Percentiles rank a stretch among this genome's conserved stretches.
These are phyloP conservation scores for Selenicereus undatus DNA, from an alignment of 148 eudicot species.

Conservation along the genomic window DNA sequence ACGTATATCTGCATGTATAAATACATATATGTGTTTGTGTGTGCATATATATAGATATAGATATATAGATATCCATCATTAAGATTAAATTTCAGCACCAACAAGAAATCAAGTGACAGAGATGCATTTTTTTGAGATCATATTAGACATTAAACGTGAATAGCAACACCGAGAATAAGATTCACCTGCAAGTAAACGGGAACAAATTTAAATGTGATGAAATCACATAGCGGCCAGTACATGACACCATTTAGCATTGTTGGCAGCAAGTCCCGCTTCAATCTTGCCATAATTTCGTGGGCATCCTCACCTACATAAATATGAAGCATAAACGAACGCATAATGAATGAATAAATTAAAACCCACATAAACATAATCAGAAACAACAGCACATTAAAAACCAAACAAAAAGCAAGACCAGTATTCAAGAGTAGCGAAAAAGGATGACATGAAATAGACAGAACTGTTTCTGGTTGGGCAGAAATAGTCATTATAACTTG, in stretches of 20 bases:
- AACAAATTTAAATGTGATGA: conserved; percentile 76
- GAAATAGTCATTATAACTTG: too few relatives aligned
- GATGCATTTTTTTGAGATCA: neutral
- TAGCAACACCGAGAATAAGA: too few relatives aligned
- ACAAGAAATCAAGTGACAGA: neutral
- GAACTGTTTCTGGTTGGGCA: neutral
- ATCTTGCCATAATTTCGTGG: conserved; percentile 61
- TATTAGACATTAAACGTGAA: neutral
- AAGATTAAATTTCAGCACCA: too few relatives aligned
- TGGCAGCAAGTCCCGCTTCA: conserved; percentile 79
- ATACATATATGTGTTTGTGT: too few relatives aligned
- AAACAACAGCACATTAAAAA: neutral
- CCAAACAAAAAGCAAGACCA: neutral
- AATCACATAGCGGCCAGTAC: conserved; percentile 94
- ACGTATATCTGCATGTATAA: too few relatives aligned
- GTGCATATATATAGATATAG: too few relatives aligned
- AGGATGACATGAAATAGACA: neutral
- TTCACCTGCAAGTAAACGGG: conserved; percentile 88
- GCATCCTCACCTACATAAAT: conserved; percentile 60
- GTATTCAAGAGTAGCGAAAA: neutral
- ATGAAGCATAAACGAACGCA: neutral
- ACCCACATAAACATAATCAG: neutral
- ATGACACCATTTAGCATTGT: conserved; percentile 70
- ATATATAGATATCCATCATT: too few relatives aligned
- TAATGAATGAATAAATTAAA: neutral